Conservation (phyloP, 2,329 filamentous ascomycete species). For the Microcera coccophila region DNA sequence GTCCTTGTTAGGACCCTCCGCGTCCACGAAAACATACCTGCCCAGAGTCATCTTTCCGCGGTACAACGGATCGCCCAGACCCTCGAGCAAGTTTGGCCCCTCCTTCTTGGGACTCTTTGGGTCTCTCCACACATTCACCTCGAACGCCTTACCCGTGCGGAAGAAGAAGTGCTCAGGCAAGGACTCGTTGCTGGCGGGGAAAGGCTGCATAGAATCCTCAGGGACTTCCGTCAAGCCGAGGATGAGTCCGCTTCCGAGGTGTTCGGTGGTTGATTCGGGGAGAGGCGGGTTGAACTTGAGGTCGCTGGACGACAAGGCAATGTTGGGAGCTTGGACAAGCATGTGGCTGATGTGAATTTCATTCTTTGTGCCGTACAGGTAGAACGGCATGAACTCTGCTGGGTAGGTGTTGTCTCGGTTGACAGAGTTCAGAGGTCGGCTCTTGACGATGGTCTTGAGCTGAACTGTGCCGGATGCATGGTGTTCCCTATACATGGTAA, state of each 20-base stretch:
- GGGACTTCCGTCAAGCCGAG: conserved; percentile 30
- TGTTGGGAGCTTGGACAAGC: conserved; percentile 41
- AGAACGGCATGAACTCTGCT: conserved; percentile 38
- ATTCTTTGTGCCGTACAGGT: conserved; percentile 38
- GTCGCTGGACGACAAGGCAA: conserved; percentile 29
- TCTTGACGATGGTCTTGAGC: conserved; percentile 26
- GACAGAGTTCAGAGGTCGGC: conserved; percentile 35
- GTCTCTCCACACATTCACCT: conserved; percentile 14
- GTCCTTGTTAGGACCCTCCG: conserved; percentile 19
- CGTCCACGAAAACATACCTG: conserved; percentile 19
- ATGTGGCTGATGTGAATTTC: conserved; percentile 42
- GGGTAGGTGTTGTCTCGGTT: conserved; percentile 36
- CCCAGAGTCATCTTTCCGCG: conserved; percentile 9
- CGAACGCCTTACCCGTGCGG: neutral
- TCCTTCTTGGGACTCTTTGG: neutral
- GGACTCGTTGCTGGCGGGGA: conserved; percentile 21
- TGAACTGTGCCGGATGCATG: conserved; percentile 23
- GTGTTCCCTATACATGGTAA: conserved; percentile 5
- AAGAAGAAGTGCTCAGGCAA: conserved; percentile 17
- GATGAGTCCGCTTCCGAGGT: conserved; percentile 21
- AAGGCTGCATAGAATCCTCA: conserved; percentile 38
- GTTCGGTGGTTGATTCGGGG: conserved; percentile 13
- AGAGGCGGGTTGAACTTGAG: conserved; percentile 13
- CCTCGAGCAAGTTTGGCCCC: conserved; percentile 8
- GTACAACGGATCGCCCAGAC: conserved; percentile 4